Base-by-base conservation (phyloP, 306 rosid genomes). In the Medicago arabica region DNA sequence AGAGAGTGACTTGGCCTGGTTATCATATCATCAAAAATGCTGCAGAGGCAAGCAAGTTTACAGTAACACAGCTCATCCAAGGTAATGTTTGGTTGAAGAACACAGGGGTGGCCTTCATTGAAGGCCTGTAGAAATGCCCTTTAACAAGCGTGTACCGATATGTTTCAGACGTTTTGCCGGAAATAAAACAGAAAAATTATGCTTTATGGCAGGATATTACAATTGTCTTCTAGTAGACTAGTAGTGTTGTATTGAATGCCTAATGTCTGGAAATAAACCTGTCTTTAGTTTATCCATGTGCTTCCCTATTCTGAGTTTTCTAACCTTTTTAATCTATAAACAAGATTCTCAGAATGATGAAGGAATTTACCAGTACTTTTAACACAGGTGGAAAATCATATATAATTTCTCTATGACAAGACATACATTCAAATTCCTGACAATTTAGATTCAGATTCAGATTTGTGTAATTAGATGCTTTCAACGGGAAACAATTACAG, bases 1-100 rank as follows among this genome's bases (percentile, higher is more conserved):
- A 83, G 72, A 82, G 96, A 69, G 96, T 92, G 0, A 82, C 80
- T 0, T 92, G 97, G 96, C n/a, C 90, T 9, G 93, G 97, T 21
- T 88, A 74, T 64, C 96, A 76, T 73, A 65, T 85, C 43, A 81
- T 92, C 7, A 79, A 68, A 7, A 75, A n/a, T 49, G 73, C 82
- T 16, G 14, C 18, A 2, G 88, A 67, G 60, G 93, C 96, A 41
- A 83, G 47, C 58, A 78, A 77, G 13, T 90, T 90, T 75, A 92
- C 96, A 0, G 96, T 92, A 7, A 57, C 74, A 8, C 49, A 83
- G 18, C 85, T 92, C 2, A 92, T 88, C 15, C 93, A 92, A 74
- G 93, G 97, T 13, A 86, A 86, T 31, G 59, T 46, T 7, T 92
- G 96, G 96, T 75, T 90, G 80, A 77, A 79, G 77, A 64, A 84